Evolutionary conservation across 2,329 filamentous ascomycete species (phyloP).

Genomic region (Hypoxylon sp.): DNA sequence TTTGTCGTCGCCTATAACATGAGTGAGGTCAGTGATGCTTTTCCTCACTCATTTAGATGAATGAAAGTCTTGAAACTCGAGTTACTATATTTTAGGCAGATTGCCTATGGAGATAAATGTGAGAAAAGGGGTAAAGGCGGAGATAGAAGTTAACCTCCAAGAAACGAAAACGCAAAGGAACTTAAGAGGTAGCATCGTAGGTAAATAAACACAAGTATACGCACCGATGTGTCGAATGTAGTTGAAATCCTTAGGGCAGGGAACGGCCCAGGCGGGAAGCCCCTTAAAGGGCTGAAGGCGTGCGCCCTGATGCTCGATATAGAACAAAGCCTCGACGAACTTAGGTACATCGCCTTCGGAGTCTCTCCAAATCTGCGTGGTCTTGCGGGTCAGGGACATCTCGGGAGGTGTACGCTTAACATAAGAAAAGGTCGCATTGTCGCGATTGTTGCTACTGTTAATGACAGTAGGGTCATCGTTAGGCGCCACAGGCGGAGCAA

Average conservation of each 20-base stretch:
- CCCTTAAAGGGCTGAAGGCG: constrained; percentile 6
- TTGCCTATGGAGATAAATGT: background rate
- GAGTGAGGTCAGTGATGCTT: background rate
- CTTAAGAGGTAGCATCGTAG: background rate
- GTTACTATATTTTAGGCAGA: background rate
- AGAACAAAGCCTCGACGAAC: constrained; percentile 3
- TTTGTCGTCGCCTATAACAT: background rate
- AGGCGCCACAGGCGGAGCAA: background rate
- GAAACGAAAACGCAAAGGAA: background rate
- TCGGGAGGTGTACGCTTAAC: background rate
- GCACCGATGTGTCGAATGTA: constrained; percentile 9
- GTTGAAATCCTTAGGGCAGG: constrained; percentile 11
- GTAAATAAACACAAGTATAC: background rate
- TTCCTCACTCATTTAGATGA: background rate
- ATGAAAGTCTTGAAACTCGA: background rate
- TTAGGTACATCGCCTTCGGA: background rate
- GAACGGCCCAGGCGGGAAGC: constrained; percentile 21
- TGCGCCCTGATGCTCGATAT: background rate
- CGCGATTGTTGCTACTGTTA: background rate
- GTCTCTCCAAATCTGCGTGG: background rate
- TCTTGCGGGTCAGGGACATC: background rate
- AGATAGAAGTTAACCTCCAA: background rate
- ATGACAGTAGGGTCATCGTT: background rate
- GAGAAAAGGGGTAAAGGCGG: background rate
- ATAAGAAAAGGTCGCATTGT: background rate